Base-by-base conservation (phyloP, 1,284 basidiomycete genomes). In the Cutaneotrichosporon sp. region DNA sequence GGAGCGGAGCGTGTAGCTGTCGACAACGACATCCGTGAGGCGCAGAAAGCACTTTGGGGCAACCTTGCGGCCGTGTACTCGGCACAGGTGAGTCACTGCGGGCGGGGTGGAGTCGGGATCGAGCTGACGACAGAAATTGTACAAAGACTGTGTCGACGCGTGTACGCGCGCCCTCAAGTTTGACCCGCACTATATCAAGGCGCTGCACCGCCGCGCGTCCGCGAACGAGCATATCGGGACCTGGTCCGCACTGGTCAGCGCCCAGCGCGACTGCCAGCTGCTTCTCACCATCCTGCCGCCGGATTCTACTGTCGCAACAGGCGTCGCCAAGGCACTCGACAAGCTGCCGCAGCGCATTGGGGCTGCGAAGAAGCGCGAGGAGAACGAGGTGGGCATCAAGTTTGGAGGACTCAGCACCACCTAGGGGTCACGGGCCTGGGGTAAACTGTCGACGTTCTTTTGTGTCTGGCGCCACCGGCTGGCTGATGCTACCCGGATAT, bases 111-210 rank as follows among this genome's bases (percentile, higher is more conserved):
- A 13, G 14, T 18, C 9, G 40, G 2, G 40, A 16, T 16, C 16
- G 49, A 4, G 47, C 58, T 59, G 34, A 59, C 58, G 2, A 40
- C 62, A 63, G 52, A 40, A 58, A 14, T 30, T 75, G 36, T 81
- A 83, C 26, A 82, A 78, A 57, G 78, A 81, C 57, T 74, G 76
- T 5, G 77, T 77, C 32, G 72, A 85, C 74, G 65, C 85, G 18
- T 79, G 79, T 62, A 76, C 73, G 6, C 69, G 73, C 61, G 94
- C 96, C 5, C 84, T 99, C 14, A 77, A 83, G 16, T 91, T 97
- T 73, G 90, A 95, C 72, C 90, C 92, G 10, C 77, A 81, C 16
- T 97, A 98, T 75, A 77, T 90, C 69, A 98, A 97, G 80, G 94
- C 90, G 0, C 82, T 97, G 2, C 91, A 93, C 73, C 84, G 96